Conservation (phyloP, 2,329 filamentous ascomycete genomes). For the Aspergillus sp. region DNA sequence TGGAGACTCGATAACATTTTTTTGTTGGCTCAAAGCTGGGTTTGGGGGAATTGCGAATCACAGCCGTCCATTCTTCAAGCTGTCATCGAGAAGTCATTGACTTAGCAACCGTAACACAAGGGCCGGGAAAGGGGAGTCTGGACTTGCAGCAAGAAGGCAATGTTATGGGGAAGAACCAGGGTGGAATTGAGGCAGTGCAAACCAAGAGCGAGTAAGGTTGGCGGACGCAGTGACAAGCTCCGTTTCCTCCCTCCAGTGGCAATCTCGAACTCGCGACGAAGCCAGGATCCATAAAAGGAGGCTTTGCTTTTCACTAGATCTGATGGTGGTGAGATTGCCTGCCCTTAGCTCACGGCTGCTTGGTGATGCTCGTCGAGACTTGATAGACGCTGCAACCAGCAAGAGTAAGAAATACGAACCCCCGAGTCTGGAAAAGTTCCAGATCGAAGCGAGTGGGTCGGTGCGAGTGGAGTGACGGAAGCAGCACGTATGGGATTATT, state of each 20-base stretch:
- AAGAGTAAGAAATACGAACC: neutral
- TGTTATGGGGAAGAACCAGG: constrained; percentile 9
- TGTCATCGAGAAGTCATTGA: neutral
- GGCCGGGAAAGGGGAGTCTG: constrained; percentile 7
- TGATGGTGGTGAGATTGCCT: too few relatives aligned
- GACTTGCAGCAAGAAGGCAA: neutral
- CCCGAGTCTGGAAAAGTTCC: neutral
- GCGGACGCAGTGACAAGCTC: constrained; percentile 11
- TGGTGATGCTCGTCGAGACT: too few relatives aligned
- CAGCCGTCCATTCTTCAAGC: neutral
- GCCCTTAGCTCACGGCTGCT: too few relatives aligned
- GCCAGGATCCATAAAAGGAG: constrained; percentile 4
- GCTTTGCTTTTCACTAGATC: neutral
- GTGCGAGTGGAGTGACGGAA: constrained; percentile 1
- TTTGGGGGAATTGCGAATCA: neutral
- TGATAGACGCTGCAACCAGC: too few relatives aligned
- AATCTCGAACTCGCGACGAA: neutral
- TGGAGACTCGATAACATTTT: neutral
- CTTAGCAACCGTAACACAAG: neutral
- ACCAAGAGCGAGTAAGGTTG: constrained; percentile 21
- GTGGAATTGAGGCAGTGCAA: constrained; percentile 34
- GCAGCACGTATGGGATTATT: neutral
- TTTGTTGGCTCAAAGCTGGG: neutral
- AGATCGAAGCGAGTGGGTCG: neutral
- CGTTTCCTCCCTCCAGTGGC: neutral